Base-by-base conservation (phyloP, 2,329 filamentous ascomycete genomes). In the Myriosclerotinia curreyana region DNA sequence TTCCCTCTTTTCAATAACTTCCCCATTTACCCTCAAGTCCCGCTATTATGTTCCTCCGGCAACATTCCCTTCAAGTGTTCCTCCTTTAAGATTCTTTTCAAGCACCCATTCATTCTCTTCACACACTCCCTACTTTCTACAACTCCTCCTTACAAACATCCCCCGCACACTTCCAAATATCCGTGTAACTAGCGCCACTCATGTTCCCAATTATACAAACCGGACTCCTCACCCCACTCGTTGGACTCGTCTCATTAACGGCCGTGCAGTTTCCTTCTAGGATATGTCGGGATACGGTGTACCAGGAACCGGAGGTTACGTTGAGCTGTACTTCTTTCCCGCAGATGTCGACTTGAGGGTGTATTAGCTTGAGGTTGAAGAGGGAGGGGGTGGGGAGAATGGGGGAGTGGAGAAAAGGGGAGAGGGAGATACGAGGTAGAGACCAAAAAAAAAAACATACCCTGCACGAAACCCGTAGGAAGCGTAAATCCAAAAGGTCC, bases 261-360 rank as follows among this genome's bases (percentile, higher is more conserved):
- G 54, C 54, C 31, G 54, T 58, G 28, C 54, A 58, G 17, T 58
- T 58, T 1, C 54, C 54, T 15, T 22, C 40, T 9, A 34, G 40
- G 12, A 34, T 46, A 12, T 46, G 34, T 31, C 40, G 8, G 14
- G 40, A 34, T 15, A 20, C 44, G 1, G 54, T 58, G 3, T 58
- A 58, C 54, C 54, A 58, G 12, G 54, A 58, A 7, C 54, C 54
- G 7, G 54, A 58, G 5, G 40, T 46, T 15, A 58, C 54, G 40
- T 58, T 46, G 54, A 58, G 54, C 5, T 46, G 34, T 31, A 58
- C 40, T 58, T 58, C 54, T 46, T 46, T 44, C 0, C 54, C 54
- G 54, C 54, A 58, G 40, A 58, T 58, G 1, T 44, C 54, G 40
- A 28, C 54, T 58, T n/a, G 2, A 11, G 28, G 9, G 1, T n/a